These are phyloP conservation scores for Rutstroemia sp. DNA, from an alignment of 2,329 filamentous ascomycete species.

Conservation along the genomic window DNA sequence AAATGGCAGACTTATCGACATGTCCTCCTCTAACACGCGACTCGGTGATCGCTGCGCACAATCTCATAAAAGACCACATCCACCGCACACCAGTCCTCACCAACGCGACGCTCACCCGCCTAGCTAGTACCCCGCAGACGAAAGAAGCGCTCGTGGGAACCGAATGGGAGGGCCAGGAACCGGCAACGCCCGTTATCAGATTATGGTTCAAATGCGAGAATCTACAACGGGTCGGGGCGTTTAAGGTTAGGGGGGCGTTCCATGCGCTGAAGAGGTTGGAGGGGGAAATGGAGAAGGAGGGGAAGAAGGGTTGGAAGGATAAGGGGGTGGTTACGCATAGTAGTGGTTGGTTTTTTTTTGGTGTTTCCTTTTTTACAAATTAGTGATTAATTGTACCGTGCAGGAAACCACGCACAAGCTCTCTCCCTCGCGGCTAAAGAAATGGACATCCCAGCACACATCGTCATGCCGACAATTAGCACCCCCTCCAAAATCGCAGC, in stretches of 20 bases:
- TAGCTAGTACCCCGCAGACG: conserved; percentile 67
- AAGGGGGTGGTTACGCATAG: conserved; percentile 85
- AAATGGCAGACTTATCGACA: conserved; percentile 47
- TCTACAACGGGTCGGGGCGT: conserved; percentile 80
- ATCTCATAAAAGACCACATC: conserved; percentile 65
- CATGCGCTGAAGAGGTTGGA: conserved; percentile 71
- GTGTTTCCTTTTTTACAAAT: background rate
- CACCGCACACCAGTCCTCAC: conserved; percentile 81
- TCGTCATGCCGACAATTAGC: conserved; percentile 87
- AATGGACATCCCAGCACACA: conserved; percentile 68
- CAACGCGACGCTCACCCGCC: conserved; percentile 61
- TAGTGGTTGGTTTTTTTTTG: conserved; percentile 51
- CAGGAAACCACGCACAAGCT: conserved; percentile 92
- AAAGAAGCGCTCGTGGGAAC: conserved; percentile 46
- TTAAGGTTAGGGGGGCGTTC: conserved; percentile 87
- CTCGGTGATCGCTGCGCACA: conserved; percentile 65
- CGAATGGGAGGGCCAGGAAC: conserved; percentile 46
- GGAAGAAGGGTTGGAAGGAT: conserved; percentile 49
- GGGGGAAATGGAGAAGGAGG: conserved; percentile 51
- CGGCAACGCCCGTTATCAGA: conserved; percentile 57
- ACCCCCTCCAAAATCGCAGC: conserved; percentile 82
- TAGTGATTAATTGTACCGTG: no score
- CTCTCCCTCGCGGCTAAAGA: conserved; percentile 76
- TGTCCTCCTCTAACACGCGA: conserved; percentile 61
- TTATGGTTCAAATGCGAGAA: conserved; percentile 98